Evolutionary conservation across 1,284 basidiomycete species (phyloP), one percentile per base, ranked within the genome.

Genomic region (Wallemia hederae): DNA sequence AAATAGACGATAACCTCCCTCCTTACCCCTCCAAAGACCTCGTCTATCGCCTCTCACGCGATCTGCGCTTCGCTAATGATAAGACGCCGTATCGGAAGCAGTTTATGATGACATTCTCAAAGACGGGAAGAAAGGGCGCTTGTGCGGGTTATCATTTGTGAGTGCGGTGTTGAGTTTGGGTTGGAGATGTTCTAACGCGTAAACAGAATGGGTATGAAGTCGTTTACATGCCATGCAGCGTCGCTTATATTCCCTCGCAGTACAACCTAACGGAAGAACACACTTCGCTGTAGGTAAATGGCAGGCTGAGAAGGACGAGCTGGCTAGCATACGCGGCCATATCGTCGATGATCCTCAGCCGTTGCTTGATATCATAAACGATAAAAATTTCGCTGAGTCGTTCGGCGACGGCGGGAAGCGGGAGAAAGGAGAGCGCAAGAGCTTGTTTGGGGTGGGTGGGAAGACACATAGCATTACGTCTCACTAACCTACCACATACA

Each of bases 61-160:
- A 86, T 68, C 85, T 86, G 17, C 79, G 89, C n/a, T 92, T 92
- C 70, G 85, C 84, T 67, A 87, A 88, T 63, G 83, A 90, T 68
- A 88, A 88, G 72, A 91, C 90, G 1, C 90, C 90, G 0, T 94
- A 94, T 73, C 92, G 94, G 72, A 78, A 72, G 2, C 76, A 76
- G 2, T 78, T 92, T 49, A 81, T 81, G 1, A 83, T 82, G 0
- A 82, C 78, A 62, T 83, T 85, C 66, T 85, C 85, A 7, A 72
- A 85, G 60, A 81, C 81, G 60, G 85, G 85, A 1, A 72, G 80
- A 60, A 88, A 88, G 65, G 83, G 85, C 0, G 78, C 78, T 22
- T 86, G 85, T 66, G 80, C 85, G 24, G 72, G 72, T 59, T 85
- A 84, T 86, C 66, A 71, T 83, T 74, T n/a, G n/a, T n/a, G n/a